phyloP scores from a whole-genome alignment of 371 early-diverging fungal species.

The Mucor indicus region DNA sequence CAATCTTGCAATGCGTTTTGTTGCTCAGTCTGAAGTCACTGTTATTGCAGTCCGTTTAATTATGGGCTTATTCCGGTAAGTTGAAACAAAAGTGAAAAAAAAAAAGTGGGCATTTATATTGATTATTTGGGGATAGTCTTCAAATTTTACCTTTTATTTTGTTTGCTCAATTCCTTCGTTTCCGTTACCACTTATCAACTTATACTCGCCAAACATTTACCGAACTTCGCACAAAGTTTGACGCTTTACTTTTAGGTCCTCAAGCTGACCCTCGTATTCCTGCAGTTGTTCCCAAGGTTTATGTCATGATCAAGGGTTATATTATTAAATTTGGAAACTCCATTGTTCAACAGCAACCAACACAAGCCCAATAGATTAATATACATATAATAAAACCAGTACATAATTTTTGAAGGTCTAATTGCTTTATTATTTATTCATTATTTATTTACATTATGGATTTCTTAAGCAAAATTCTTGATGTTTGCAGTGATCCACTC shows the following conservation, averaged over 20 bases:
- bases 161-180: constrained; percentile 81
- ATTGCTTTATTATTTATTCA: too few relatives aligned
- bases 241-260: constrained; percentile 52
- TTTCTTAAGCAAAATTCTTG: constrained; percentile 16
- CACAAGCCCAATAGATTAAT: too few relatives aligned
- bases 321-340: constrained; percentile 56
- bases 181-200: constrained; percentile 78
- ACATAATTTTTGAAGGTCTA: too few relatives aligned
- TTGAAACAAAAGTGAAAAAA: too few relatives aligned
- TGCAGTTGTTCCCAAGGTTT: constrained; percentile 53
- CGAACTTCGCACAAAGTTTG: constrained; percentile 51
- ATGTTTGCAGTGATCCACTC: constrained; percentile 57
- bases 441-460: neutral
- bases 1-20: constrained; percentile 65
- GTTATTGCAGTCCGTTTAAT: constrained; percentile 71
- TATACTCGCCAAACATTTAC: constrained; percentile 66
- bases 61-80: constrained; percentile 65
- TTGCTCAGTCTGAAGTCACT: constrained; percentile 78
- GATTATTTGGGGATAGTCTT: too few relatives aligned
- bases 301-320: constrained; percentile 50
- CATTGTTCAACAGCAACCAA: constrained; percentile 51
- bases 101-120: too few relatives aligned
- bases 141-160: constrained; percentile 72
- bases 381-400: too few relatives aligned
- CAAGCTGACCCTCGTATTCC: constrained; percentile 58